phyloP scores from a whole-genome alignment of 1,284 basidiomycete species.

The Malassezia brasiliensis region DNA sequence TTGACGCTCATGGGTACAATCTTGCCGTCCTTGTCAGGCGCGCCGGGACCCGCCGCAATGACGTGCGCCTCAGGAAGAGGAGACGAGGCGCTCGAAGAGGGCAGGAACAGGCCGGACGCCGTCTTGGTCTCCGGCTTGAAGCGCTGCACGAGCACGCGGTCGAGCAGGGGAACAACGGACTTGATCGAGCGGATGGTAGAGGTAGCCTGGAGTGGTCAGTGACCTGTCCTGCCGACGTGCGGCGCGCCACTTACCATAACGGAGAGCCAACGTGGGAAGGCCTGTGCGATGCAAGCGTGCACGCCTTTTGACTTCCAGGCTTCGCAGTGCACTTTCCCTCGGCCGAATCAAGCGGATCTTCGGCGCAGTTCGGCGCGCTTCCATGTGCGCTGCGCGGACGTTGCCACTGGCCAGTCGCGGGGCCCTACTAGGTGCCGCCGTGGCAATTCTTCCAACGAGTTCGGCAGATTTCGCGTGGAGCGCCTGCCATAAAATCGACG shows the following conservation, averaged over 20 bases:
- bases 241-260: constrained; percentile 9
- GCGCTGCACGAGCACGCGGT: constrained; percentile 92
- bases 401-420: not conserved
- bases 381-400: not conserved
- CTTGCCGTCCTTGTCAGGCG: constrained; percentile 71
- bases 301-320: constrained; percentile 2
- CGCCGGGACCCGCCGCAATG: constrained; percentile 87
- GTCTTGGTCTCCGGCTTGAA: constrained; percentile 66
- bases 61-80: constrained; percentile 93
- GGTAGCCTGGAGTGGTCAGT: constrained; percentile 3
- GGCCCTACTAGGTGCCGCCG: not conserved
- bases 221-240: constrained; percentile 7
- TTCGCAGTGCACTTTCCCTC: not conserved
- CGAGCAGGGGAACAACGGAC: constrained; percentile 78
- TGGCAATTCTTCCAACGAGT: constrained; percentile 12
- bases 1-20: constrained; percentile 70
- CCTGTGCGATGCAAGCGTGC: not conserved
- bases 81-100: constrained; percentile 67
- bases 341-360: constrained; percentile 10
- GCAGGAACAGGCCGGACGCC: constrained; percentile 74
- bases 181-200: constrained; percentile 62
- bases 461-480: constrained; percentile 4
- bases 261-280: not conserved
- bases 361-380: constrained; percentile 2
- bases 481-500: not conserved